These are phyloP conservation scores for Mortierella alpina DNA, from an alignment of 192 early-diverging fungal species.

Conservation along the genomic window DNA sequence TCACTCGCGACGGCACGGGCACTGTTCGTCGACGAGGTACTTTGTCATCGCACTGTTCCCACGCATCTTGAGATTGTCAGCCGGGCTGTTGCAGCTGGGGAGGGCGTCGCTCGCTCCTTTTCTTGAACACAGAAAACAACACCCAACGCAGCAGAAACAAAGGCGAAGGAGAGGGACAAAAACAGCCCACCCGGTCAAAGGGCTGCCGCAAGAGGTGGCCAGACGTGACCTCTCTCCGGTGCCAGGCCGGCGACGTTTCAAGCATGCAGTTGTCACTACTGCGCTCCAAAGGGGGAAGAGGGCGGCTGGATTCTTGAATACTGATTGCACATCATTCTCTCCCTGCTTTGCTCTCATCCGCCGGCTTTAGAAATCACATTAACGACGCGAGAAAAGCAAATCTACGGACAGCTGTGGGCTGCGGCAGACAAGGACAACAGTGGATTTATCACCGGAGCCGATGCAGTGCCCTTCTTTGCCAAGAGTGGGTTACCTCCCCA, in stretches of 20 bases:
- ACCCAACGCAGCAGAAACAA: neutral
- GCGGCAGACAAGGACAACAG: constrained; percentile 69
- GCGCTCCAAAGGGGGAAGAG: neutral
- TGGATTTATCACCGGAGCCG: constrained; percentile 74
- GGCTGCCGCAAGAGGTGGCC: neutral
- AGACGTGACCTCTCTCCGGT: too few species aligned
- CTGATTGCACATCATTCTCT: neutral
- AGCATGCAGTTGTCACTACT: neutral
- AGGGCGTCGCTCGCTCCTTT: too few species aligned
- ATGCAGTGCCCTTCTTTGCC: constrained; percentile 80
- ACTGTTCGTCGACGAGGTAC: constrained; percentile 51
- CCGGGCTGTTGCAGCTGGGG: too few species aligned
- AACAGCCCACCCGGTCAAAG: too few species aligned
- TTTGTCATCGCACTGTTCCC: neutral
- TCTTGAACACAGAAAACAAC: too few species aligned
- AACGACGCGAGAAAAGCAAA: constrained; percentile 68
- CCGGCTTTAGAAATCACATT: constrained; percentile 54
- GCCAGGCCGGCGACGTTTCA: too few species aligned
- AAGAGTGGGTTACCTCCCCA: constrained; percentile 73
- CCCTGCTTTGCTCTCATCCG: neutral
- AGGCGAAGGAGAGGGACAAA: neutral
- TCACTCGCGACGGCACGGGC: constrained; percentile 38
- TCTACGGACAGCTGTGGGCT: constrained; percentile 71
- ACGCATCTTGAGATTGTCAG: too few species aligned
- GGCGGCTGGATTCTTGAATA: neutral